Base-by-base conservation (phyloP, 1,284 basidiomycete species). In the Inonotus obliquus region DNA sequence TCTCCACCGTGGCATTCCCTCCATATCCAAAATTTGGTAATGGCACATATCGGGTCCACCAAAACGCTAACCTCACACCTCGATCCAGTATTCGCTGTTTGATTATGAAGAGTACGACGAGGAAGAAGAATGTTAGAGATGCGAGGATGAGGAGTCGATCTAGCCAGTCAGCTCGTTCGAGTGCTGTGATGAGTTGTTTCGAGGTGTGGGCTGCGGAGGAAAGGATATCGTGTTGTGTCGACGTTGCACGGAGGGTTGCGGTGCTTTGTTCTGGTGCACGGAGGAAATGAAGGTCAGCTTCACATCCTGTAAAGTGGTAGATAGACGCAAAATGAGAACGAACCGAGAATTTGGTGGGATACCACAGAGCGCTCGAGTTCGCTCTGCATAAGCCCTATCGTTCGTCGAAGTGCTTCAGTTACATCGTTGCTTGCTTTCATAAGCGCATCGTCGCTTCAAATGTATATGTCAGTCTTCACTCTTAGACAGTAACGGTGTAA, bases 301-400 rank as follows among this genome's bases (percentile, higher is more conserved):
- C n/a, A n/a, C n/a, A n/a, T 35, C 13, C 44, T 29, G 27, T 57
- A 39, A 49, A 32, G 27, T 32, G 45, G 2, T 29, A 54, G 55
- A 58, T n/a, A n/a, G n/a, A n/a, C n/a, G 10, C 37, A n/a, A 2
- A 32, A 51, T 52, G 55, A 10, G 38, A 29, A 62, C 81, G 51
- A 66, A 92, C 92, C 91, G 27, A 97, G 83, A 72, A 95, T 85
- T 71, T 98, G 95, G 3, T 81, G 81, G 1, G 91, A 86, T 49
- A 96, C 77, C 11, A 96, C 91, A 0, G 92, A 95, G 37, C 87
- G 84, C 69, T 97, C 91, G 2, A 98, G 84, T 70, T 98, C 95
- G 52, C 83, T 84, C 74, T 96, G 92, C 89, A 98, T 93, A 9
- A 93, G 76, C 19, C 79, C 81, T 29, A 94, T 83, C 5, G 94